phyloP scores from a whole-genome alignment of 352 stramenopile species.

The Phytophthora lateralis region DNA sequence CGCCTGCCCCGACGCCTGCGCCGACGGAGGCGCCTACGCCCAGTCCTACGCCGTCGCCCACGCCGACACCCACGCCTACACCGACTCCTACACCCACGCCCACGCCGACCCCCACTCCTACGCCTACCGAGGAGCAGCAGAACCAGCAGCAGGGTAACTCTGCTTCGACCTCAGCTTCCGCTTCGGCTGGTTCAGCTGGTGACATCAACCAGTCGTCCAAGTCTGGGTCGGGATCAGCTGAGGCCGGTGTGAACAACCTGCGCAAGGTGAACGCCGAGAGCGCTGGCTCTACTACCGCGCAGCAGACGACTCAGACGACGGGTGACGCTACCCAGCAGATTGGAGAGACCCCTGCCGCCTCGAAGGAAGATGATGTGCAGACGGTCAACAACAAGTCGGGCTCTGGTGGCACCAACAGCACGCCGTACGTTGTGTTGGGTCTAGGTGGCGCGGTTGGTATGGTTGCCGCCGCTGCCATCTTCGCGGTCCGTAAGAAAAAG shows the following conservation, averaged over 20 bases:
- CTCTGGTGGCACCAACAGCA: not conserved
- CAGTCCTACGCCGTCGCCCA: conserved; percentile 33
- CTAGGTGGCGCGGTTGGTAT: conserved; percentile 43
- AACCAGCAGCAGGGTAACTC: conserved; percentile 4
- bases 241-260: conserved; percentile 27
- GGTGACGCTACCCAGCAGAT: conserved; percentile 13
- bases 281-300: conserved; percentile 3
- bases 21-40: conserved; percentile 36
- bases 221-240: conserved; percentile 18
- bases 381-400: conserved; percentile 43
- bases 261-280: conserved; percentile 26
- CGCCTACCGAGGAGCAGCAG: conserved; percentile 8
- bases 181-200: conserved; percentile 20
- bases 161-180: conserved; percentile 15
- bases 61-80: conserved; percentile 40
- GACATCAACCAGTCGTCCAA: conserved; percentile 13
- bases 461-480: conserved; percentile 57
- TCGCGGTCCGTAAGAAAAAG: conserved; percentile 78
- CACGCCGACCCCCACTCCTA: conserved; percentile 6
- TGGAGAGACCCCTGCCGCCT: conserved; percentile 16
- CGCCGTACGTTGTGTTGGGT: conserved; percentile 42
- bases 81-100: conserved; percentile 31
- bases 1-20: conserved; percentile 26
- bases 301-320: conserved; percentile 12
- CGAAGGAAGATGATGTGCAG: conserved; percentile 38